phyloP scores from a whole-genome alignment of 2,329 filamentous ascomycete species.

The Sporothrix phasma region DNA sequence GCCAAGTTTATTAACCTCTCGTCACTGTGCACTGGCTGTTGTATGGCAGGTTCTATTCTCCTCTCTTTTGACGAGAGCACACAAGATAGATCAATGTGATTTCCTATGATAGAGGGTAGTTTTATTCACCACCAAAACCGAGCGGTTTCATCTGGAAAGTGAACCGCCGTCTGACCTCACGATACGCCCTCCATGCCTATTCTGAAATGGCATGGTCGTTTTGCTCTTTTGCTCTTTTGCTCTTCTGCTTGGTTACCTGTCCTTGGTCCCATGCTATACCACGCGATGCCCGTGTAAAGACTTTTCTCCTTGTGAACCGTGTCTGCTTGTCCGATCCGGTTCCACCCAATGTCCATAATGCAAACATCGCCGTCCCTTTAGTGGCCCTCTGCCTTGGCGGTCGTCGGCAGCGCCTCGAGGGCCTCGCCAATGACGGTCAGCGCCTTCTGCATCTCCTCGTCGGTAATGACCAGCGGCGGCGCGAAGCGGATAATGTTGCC shows the following conservation, averaged over 20 bases:
- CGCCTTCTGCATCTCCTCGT: conserved; percentile 71
- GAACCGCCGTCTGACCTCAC: too few species aligned
- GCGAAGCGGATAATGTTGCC: conserved; percentile 97
- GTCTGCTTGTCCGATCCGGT: not conserved
- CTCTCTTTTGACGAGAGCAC: too few species aligned
- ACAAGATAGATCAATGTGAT: too few species aligned
- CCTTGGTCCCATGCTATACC: not conserved
- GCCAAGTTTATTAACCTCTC: too few species aligned
- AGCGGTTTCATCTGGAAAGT: too few species aligned
- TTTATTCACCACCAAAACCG: too few species aligned
- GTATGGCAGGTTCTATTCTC: too few species aligned
- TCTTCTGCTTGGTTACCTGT: not conserved
- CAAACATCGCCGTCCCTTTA: conserved; percentile 18
- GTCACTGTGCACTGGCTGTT: too few species aligned
- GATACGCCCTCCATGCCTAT: too few species aligned
- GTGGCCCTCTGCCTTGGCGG: conserved; percentile 36
- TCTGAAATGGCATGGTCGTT: not conserved
- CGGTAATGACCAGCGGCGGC: conserved; percentile 89
- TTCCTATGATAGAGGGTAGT: too few species aligned
- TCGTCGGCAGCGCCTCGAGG: conserved; percentile 65
- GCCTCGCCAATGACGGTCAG: conserved; percentile 72
- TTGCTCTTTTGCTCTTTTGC: not conserved
- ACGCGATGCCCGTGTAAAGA: not conserved
- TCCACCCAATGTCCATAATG: not conserved
- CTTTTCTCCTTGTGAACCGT: not conserved